Evolutionary conservation across 2,329 filamentous ascomycete species (phyloP), one percentile per base, ranked within the genome.

Genomic region (Colletotrichum destructivum): DNA sequence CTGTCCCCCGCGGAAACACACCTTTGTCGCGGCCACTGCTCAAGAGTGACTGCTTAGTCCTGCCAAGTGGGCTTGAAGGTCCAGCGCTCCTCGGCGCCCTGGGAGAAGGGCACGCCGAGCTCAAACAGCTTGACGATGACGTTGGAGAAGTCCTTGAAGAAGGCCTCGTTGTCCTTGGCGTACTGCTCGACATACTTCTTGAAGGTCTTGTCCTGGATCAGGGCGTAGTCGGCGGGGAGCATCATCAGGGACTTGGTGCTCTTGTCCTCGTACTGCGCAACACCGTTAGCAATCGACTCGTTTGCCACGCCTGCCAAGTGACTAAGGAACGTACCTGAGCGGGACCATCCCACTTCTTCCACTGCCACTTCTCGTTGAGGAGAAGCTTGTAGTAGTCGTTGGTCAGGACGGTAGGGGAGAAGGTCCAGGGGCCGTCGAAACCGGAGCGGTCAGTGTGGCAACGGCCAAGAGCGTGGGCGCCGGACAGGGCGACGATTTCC

Each of bases 371-470:
- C 91, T 98, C 94, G 74, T 95, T 89, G 44, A 97, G 79, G 59
- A 99, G 88, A 18, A 98, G 90, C 77, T 91, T 92, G 90, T 90
- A 99, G 88, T 93, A 99, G 82, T 98, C 95, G 86, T 98, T 99
- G 79, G 94, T 98, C 80, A 99, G 82, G 70, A 96, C 91, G 55
- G 94, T 98, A 40, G 95, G 95, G 67, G 93, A 95, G 88, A 96
- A 96, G 76, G 94, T 94, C 95, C 95, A 98, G 66, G 95, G 94
- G 1, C 96, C 96, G 2, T 93, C 89, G 83, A 90, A 98, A 74
- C 96, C 96, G 74, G 91, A 94, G 81, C 96, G 94, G 84, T 96
- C 93, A 11, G 91, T 88, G 88, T 98, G 96, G 87, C 93, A 97
- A 76, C 95, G 94, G 74, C 95, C 95, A 47, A 98, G 89, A 64